phyloP scores from a whole-genome alignment of 2,329 filamentous ascomycete species.

The Elsinoe batatas region DNA sequence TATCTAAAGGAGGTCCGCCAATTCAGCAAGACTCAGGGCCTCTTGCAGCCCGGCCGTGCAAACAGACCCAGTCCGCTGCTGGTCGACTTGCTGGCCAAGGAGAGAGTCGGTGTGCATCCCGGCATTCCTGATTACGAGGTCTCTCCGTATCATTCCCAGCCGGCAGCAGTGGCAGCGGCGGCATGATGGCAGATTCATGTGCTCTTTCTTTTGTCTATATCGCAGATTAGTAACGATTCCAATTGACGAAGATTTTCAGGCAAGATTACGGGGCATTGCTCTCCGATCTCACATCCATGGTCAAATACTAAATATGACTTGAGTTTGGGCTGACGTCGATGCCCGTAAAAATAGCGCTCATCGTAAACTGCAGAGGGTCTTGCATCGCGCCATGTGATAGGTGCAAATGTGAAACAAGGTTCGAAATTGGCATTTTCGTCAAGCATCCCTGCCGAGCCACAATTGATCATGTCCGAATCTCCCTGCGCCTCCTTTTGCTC shows the following conservation, averaged over 20 bases:
- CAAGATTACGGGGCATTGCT: background rate
- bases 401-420: background rate
- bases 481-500: conserved; percentile 1
- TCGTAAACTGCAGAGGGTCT: too few relatives aligned
- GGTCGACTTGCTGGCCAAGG: conserved; percentile 84
- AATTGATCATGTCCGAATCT: background rate
- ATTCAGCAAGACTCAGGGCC: conserved; percentile 75
- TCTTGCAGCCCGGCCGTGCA: conserved; percentile 63
- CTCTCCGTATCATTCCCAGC: background rate
- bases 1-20: conserved; percentile 82
- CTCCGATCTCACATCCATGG: too few relatives aligned
- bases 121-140: conserved; percentile 21
- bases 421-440: conserved; percentile 1
- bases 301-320: too few relatives aligned
- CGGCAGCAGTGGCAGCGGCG: background rate
- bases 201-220: background rate
- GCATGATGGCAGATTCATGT: background rate
- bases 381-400: too few relatives aligned
- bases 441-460: conserved; percentile 4
- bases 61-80: conserved; percentile 80
- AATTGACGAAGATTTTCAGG: background rate
- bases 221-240: conserved; percentile 3
- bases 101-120: conserved; percentile 73
- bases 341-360: too few relatives aligned
- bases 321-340: too few relatives aligned